Evolutionary conservation across 1,139 yeast genomes (phyloP), one percentile per base, ranked within the genome.

Genomic region (Hemisphaericaspora xylofermentans): DNA sequence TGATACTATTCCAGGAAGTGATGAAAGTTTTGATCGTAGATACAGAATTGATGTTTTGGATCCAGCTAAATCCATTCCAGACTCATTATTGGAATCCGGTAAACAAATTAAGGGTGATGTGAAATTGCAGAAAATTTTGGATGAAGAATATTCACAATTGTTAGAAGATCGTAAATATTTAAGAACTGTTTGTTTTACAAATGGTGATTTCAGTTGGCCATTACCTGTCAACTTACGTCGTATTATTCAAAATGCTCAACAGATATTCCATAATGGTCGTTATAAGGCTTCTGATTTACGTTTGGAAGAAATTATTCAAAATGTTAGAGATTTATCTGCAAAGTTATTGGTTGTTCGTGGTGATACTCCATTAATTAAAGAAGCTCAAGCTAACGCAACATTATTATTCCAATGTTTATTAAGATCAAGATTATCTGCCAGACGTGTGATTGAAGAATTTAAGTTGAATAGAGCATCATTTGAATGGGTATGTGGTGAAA

Each of bases 121-220:
- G 39, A 84, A 85, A 48, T 68, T 88, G 36, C 99, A 94, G 64
- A 75, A 79, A 48, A 56, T 84, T 31, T 72, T 93, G 51, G 98
- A 94, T 60, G 83, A 77, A 52, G 99, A 94, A 66, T 93, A 80
- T 60, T 74, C 75, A 25, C 96, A 88, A 59, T 74, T 94, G 48
- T 61, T 74, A 37, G 71, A 69, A 17, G 99, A 94, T 56, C 87
- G 99, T 67, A 68, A 68, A 28, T 83, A 84, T 56, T 71, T 94
- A 59, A 83, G 98, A 68, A 77, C 78, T 31, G 75, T 78, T 28
- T 88, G 91, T 42, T 94, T 94, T 72, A 78, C 86, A 39, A 89
- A 86, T 55, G 98, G 98, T 71, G 99, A 94, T 59, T 84, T 81
- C 57, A 87, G 84, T 58, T 93, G 98, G 97, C 98, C 98, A 50